Evolutionary conservation across 2,329 filamentous ascomycete species (phyloP), one percentile per base, ranked within the genome.

Genomic region (Capronia americana): DNA sequence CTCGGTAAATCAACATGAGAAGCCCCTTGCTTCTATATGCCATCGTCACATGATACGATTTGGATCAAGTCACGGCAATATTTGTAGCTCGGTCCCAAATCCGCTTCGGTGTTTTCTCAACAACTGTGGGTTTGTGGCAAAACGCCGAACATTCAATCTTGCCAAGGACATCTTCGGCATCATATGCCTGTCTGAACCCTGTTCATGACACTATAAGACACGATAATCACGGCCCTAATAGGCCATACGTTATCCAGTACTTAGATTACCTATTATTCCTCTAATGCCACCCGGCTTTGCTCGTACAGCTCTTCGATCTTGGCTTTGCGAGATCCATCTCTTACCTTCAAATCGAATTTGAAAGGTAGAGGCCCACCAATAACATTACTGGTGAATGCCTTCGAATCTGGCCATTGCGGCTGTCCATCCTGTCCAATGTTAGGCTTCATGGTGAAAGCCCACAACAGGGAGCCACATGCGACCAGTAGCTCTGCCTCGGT

Each of bases 401-500:
- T 71, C 50, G 53, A 61, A 26, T 68, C 70, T 14, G 70, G 70
- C 65, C 61, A 67, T 48, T 70, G 56, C 12, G 69, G 66, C 32
- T 72, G 65, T 23, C 72, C 72, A 30, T 72, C 70, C 46, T 57
- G 57, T 57, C 72, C 71, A 46, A 59, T 63, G 38, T 67, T 63
- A n/a, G 72, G 70, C 46, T 64, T 59, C 23, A 74, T 63, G n/a
- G 71, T 60, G 66, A 72, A 74, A 54, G 68, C 68, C 63, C 68
- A 70, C 30, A 73, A 54, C 34, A 74, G 68, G 24, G 66, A 68
- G 57, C 72, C 72, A 53, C 70, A 72, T 10, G 72, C 68, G 23
- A 73, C 69, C 10, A 74, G 51, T 7, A 73, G 55, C 56, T 74
- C 72, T 26, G 66, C 70, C 79, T 65, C 65, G n/a, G 58, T 59